Percentiles rank a stretch among this genome's conserved stretches.
Evolutionary conservation across 2,329 filamentous ascomycete genomes (phyloP).

Genomic region (Clarireedia sp.): DNA sequence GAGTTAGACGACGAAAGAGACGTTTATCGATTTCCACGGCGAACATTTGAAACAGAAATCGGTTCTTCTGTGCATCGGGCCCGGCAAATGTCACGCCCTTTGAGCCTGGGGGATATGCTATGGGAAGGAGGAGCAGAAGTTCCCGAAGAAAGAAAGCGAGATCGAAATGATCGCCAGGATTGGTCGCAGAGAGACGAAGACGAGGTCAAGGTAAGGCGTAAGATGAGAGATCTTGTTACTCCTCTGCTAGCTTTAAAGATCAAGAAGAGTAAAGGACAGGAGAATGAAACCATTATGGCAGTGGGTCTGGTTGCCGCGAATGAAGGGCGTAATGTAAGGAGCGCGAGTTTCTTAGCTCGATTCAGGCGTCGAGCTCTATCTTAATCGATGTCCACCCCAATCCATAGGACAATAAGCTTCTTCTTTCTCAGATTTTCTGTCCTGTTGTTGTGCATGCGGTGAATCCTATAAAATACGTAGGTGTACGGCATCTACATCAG

Average conservation of each 20-base stretch:
- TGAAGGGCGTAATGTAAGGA: slow-evolving; percentile 5
- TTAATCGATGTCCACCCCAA: neutral
- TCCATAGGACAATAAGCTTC: too few relatives aligned
- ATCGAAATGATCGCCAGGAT: slow-evolving; percentile 31
- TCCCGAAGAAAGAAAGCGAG: neutral
- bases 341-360: slow-evolving; percentile 21
- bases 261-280: slow-evolving; percentile 27
- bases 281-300: slow-evolving; percentile 18
- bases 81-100: slow-evolving; percentile 11
- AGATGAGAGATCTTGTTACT: slow-evolving; percentile 15
- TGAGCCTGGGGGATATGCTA: slow-evolving; percentile 21
- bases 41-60: slow-evolving; percentile 27
- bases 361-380: slow-evolving; percentile 25
- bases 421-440: too few relatives aligned
- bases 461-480: too few relatives aligned
- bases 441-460: too few relatives aligned
- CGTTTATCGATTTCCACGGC: slow-evolving; percentile 24
- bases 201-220: slow-evolving; percentile 16
- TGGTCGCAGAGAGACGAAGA: slow-evolving; percentile 52
- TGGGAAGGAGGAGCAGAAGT: slow-evolving; percentile 16
- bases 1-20: slow-evolving; percentile 27
- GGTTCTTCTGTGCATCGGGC: neutral
- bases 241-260: slow-evolving; percentile 38
- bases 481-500: too few relatives aligned
- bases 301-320: neutral